A percentile compares a stretch with the other conserved stretches of the same genome.
Conservation (phyloP, 2,329 filamentous ascomycete genomes). For the Pseudomassariella vexata region DNA sequence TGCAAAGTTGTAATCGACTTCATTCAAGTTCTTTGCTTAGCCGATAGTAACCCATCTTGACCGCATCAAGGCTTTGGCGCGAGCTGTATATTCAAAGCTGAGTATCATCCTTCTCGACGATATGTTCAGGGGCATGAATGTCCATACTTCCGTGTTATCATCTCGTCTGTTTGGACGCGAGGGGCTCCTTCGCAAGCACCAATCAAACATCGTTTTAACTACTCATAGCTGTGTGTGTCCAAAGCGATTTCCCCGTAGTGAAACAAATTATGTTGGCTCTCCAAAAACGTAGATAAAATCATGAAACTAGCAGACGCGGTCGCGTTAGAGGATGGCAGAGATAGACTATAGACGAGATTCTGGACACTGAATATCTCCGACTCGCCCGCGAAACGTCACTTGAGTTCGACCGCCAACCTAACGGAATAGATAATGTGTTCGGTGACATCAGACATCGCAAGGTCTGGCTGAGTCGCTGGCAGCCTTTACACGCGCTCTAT, state of each 20-base stretch:
- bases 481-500: neutral
- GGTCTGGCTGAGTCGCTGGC: neutral
- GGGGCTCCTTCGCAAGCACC: constrained; percentile 21
- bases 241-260: neutral
- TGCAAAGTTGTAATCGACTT: no score
- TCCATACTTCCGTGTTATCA: constrained; percentile 26
- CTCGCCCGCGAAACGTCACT: no score
- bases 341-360: no score
- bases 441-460: neutral
- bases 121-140: constrained; percentile 31
- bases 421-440: neutral
- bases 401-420: no score
- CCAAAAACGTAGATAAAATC: constrained; percentile 3
- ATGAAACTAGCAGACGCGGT: constrained; percentile 3
- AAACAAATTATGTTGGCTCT: neutral
- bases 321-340: constrained; percentile 2
- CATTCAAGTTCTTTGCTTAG: no score
- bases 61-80: constrained; percentile 32
- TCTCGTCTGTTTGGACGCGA: constrained; percentile 17
- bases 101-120: constrained; percentile 29
- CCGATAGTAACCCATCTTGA: no score
- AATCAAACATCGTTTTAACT: constrained; percentile 25
- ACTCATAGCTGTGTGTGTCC: constrained; percentile 9
- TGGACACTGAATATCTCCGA: constrained; percentile 2
- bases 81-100: constrained; percentile 29